phyloP scores from a whole-genome alignment of 208 protist genomes.

The Vickermania ingenoplastis region DNA sequence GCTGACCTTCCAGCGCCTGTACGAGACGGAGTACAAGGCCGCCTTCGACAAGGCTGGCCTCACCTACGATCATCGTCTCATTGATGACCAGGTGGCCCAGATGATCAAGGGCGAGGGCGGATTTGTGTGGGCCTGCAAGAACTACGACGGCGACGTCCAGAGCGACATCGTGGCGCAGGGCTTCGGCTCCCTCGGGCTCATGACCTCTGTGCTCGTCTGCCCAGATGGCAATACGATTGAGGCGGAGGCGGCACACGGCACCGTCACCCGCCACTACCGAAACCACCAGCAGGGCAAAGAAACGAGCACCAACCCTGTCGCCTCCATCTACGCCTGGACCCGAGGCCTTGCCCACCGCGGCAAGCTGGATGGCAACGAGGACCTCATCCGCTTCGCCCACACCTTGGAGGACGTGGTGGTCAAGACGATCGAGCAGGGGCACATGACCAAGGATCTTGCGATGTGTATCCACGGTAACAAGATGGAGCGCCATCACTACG shows the following conservation, averaged over 20 bases:
- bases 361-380: slow-evolving; percentile 92
- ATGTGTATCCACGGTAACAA: slow-evolving; percentile 80
- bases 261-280: slow-evolving; percentile 96
- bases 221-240: slow-evolving; percentile 97
- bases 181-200: slow-evolving; percentile 96
- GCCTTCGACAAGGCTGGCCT: slow-evolving; percentile 82
- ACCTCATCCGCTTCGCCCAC: slow-evolving; percentile 78
- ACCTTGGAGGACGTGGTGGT: slow-evolving; percentile 89
- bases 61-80: slow-evolving; percentile 94
- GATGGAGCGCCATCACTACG: slow-evolving; percentile 80
- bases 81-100: slow-evolving; percentile 97
- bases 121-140: slow-evolving; percentile 98
- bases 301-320: slow-evolving; percentile 97
- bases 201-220: slow-evolving; percentile 96
- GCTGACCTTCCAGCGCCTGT: slow-evolving; percentile 92
- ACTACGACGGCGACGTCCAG: slow-evolving; percentile 98
- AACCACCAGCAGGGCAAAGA: slow-evolving; percentile 92
- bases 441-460: slow-evolving; percentile 98
- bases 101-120: slow-evolving; percentile 87
- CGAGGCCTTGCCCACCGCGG: slow-evolving; percentile 92
- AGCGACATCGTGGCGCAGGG: slow-evolving; percentile 96
- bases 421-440: slow-evolving; percentile 85
- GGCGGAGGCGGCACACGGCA: slow-evolving; percentile 97
- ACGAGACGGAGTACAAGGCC: slow-evolving; percentile 81
- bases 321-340: slow-evolving; percentile 97